Conservation (phyloP, 1,139 yeast species). For the Scheffersomyces stambukii region DNA sequence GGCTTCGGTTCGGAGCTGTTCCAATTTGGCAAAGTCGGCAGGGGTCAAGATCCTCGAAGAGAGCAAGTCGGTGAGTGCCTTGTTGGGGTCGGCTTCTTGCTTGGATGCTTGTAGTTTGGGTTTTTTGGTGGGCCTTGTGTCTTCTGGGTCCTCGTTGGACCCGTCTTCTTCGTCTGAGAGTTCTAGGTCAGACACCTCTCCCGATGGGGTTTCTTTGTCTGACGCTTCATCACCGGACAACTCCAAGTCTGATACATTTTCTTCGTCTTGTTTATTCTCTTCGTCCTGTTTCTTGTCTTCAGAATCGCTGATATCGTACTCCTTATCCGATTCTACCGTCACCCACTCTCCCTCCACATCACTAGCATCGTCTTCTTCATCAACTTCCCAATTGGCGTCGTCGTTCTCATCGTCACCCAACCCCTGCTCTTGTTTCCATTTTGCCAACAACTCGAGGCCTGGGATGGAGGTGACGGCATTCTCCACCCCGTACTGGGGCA, state of each 20-base stretch:
- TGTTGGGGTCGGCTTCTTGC: conserved; percentile 22
- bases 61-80: conserved; percentile 61
- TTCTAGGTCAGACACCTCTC: conserved; percentile 43
- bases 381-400: conserved; percentile 43
- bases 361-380: conserved; percentile 37
- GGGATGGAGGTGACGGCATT: conserved; percentile 65
- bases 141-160: conserved; percentile 34
- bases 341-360: conserved; percentile 65
- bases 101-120: conserved; percentile 13
- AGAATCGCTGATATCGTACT: conserved; percentile 51
- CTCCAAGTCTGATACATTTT: conserved; percentile 34
- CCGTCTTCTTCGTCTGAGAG: conserved; percentile 33
- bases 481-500: conserved; percentile 74
- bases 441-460: conserved; percentile 83
- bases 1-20: conserved; percentile 78
- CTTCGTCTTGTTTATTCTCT: conserved; percentile 28
- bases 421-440: conserved; percentile 80
- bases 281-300: conserved; percentile 38
- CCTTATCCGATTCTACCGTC: conserved; percentile 55
- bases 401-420: conserved; percentile 38
- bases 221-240: conserved; percentile 16
- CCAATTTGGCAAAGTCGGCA: conserved; percentile 93
- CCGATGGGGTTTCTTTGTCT: conserved; percentile 37
- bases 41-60: conserved; percentile 84
- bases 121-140: conserved; percentile 15